Conservation (phyloP, 1,139 yeast species). For the Geotrichum aggregatum region DNA sequence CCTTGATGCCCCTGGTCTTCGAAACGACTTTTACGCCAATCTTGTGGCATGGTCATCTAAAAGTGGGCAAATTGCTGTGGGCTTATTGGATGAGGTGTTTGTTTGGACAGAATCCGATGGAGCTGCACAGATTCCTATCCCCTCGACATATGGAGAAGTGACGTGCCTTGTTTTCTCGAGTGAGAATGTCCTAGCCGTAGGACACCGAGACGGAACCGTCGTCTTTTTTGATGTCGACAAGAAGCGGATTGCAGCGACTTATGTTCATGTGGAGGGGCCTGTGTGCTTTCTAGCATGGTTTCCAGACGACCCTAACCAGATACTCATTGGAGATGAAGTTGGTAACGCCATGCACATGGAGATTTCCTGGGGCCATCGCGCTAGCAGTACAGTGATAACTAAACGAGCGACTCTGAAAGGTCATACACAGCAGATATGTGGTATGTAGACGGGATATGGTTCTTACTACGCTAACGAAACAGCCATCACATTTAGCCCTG, state of each 20-base stretch:
- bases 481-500: constrained; percentile 54
- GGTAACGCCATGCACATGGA: constrained; percentile 51
- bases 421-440: constrained; percentile 22
- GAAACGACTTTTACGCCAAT: constrained; percentile 79
- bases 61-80: constrained; percentile 58
- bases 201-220: constrained; percentile 52
- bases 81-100: constrained; percentile 57
- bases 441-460: background rate
- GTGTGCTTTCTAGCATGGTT: constrained; percentile 66
- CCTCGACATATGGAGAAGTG: constrained; percentile 37
- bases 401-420: constrained; percentile 29
- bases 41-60: constrained; percentile 67
- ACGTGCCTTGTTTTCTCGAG: constrained; percentile 50
- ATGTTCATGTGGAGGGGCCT: constrained; percentile 40
- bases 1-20: constrained; percentile 68
- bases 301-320: constrained; percentile 38
- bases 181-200: constrained; percentile 51
- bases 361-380: constrained; percentile 34
- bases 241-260: constrained; percentile 30
- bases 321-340: constrained; percentile 64
- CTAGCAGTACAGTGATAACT: constrained; percentile 23
- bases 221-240: constrained; percentile 40
- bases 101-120: constrained; percentile 60
- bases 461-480: background rate
- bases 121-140: constrained; percentile 35